Percentiles rank a stretch among this genome's conserved stretches.
Evolutionary conservation across 2,329 filamentous ascomycete species (phyloP).

Genomic region (Colletotrichum viniferum): DNA sequence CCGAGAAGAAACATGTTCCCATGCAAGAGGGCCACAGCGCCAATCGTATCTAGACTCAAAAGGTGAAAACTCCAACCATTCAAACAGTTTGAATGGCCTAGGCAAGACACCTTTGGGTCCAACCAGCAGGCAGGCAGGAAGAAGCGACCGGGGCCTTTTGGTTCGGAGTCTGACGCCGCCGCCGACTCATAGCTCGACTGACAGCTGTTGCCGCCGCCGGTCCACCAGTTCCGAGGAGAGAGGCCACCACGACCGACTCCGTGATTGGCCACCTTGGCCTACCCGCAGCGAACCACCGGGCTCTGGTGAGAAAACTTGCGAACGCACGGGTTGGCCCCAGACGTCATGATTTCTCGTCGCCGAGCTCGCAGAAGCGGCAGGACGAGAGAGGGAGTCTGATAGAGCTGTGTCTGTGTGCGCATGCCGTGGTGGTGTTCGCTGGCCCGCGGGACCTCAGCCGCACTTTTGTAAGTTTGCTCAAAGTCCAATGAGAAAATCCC

Average conservation of each 20-base stretch:
- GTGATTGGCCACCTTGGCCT: constrained; percentile 7
- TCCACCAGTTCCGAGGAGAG: constrained; percentile 10
- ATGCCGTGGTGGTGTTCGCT: not conserved
- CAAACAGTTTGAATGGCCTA: not conserved
- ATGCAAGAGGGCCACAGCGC: not conserved
- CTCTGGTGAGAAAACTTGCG: not conserved
- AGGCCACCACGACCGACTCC: not conserved
- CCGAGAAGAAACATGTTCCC: not conserved
- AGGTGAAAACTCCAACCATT: not conserved
- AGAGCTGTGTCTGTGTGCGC: not conserved
- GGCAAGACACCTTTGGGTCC: not conserved
- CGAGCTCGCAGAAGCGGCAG: not conserved
- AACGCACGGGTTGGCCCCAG: not conserved
- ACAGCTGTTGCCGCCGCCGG: not conserved
- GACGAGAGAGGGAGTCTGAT: not conserved
- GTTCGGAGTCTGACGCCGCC: not conserved
- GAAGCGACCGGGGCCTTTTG: not conserved
- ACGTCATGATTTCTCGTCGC: constrained; percentile 12
- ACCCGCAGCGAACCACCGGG: not conserved
- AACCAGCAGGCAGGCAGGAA: not conserved
- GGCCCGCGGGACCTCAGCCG: not conserved
- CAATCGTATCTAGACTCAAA: constrained; percentile 2
- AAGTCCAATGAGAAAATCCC: not conserved
- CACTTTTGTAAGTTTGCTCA: constrained; percentile 6
- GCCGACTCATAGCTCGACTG: not conserved